Evolutionary conservation across 2,329 filamentous ascomycete genomes (phyloP).

Genomic region (Cercospora sp.): DNA sequence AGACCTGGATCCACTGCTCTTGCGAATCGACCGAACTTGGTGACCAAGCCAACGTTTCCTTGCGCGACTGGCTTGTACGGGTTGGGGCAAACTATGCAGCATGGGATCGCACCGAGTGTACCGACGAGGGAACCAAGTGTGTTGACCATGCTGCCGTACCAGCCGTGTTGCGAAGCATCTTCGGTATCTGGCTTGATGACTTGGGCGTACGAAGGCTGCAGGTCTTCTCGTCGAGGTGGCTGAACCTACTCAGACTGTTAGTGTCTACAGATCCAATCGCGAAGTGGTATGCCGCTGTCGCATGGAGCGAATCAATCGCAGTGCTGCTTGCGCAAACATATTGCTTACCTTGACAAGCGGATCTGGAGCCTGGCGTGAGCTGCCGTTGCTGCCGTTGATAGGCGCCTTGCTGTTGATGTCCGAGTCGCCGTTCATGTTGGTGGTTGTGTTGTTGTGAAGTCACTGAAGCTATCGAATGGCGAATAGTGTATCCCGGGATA

Average conservation of each 20-base stretch:
- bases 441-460: slow-evolving; percentile 1
- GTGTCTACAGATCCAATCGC: not conserved
- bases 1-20: slow-evolving; percentile 94
- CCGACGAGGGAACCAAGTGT: slow-evolving; percentile 72
- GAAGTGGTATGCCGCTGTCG: not conserved
- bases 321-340: not conserved
- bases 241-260: slow-evolving; percentile 55
- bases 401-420: slow-evolving; percentile 43
- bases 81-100: slow-evolving; percentile 90
- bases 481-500: not conserved
- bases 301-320: not conserved
- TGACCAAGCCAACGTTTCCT: slow-evolving; percentile 92
- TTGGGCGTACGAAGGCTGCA: slow-evolving; percentile 72
- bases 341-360: slow-evolving; percentile 43
- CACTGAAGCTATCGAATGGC: not conserved
- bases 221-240: slow-evolving; percentile 76
- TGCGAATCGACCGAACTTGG: slow-evolving; percentile 92
- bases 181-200: slow-evolving; percentile 59
- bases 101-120: slow-evolving; percentile 80
- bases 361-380: slow-evolving; percentile 19
- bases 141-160: slow-evolving; percentile 76
- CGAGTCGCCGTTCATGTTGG: slow-evolving; percentile 23
- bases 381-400: slow-evolving; percentile 30
- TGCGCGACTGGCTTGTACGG: slow-evolving; percentile 65
- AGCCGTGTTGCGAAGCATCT: slow-evolving; percentile 72